These are phyloP conservation scores for Codiaeum variegatum DNA, from an alignment of 441 rosid genomes.

Conservation along the genomic window DNA sequence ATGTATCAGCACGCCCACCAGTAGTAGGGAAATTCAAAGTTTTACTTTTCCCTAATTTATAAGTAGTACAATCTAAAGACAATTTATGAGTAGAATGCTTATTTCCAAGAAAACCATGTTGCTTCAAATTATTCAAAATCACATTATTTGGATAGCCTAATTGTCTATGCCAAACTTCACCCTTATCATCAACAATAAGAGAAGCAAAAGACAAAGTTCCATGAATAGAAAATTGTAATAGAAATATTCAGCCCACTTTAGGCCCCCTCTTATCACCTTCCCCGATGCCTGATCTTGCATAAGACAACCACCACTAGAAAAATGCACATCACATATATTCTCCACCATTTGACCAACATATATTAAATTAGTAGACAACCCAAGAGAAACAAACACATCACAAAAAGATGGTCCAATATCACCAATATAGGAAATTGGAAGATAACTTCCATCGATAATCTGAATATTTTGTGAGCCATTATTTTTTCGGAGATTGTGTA, in stretches of 20 bases:
- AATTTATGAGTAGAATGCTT: neutral
- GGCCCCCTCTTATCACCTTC: neutral
- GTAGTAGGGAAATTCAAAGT: neutral
- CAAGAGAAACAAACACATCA: neutral
- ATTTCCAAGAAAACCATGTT: too few species aligned
- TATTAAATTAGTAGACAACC: neutral
- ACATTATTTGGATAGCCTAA: too few species aligned
- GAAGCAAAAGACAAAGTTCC: neutral
- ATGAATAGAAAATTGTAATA: neutral
- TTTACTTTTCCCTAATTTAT: neutral
- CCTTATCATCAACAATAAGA: neutral
- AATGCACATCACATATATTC: neutral
- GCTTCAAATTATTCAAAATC: too few species aligned
- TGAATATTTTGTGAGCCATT: neutral
- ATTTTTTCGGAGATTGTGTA: neutral
- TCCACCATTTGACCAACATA: neutral
- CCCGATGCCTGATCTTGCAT: neutral
- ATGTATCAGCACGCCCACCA: neutral
- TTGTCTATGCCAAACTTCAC: neutral
- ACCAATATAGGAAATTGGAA: neutral
- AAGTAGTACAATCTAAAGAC: neutral
- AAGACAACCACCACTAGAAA: neutral
- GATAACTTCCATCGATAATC: neutral
- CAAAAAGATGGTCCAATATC: neutral
- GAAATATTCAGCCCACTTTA: neutral